These are phyloP conservation scores for Barbatosphaeria neglecta DNA, from an alignment of 495 filamentous ascomycete genomes.

Conservation along the genomic window DNA sequence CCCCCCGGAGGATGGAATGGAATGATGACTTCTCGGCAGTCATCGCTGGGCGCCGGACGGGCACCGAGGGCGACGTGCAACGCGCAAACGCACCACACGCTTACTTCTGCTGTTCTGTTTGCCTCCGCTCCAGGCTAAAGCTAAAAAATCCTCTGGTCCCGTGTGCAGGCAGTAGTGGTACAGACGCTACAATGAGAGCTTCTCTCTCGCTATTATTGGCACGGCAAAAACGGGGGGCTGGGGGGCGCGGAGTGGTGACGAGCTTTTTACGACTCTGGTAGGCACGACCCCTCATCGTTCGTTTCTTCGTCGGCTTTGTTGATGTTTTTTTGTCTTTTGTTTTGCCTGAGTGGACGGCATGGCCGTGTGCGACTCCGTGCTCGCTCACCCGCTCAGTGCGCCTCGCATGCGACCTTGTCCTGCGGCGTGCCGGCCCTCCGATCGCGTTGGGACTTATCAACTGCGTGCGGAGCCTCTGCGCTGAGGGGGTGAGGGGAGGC, in stretches of 20 bases:
- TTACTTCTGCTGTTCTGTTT: not conserved
- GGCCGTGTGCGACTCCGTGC: not conserved
- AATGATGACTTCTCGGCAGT: not conserved
- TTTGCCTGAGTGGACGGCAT: not conserved
- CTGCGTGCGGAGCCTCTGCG: not conserved
- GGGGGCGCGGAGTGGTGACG: not conserved
- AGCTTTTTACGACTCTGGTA: not conserved
- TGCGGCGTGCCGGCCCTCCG: too few species aligned
- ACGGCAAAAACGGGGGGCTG: not conserved
- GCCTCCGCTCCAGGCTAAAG: not conserved
- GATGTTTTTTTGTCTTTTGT: too few species aligned
- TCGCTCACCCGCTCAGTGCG: too few species aligned
- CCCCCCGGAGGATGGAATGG: too few species aligned
- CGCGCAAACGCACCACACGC: too few species aligned
- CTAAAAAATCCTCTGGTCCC: not conserved
- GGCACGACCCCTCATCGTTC: not conserved
- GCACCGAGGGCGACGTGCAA: not conserved
- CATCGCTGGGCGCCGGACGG: too few species aligned
- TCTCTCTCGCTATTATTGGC: not conserved
- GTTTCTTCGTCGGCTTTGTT: not conserved
- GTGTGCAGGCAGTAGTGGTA: too few species aligned
- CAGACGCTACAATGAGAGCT: not conserved
- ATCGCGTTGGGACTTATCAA: not conserved
- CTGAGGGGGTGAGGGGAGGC: not conserved
- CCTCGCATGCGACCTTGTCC: too few species aligned